A percentile compares a stretch with the other conserved stretches of the same genome.
Conservation (phyloP, 2,329 filamentous ascomycete genomes). For the Botrytis porri region DNA sequence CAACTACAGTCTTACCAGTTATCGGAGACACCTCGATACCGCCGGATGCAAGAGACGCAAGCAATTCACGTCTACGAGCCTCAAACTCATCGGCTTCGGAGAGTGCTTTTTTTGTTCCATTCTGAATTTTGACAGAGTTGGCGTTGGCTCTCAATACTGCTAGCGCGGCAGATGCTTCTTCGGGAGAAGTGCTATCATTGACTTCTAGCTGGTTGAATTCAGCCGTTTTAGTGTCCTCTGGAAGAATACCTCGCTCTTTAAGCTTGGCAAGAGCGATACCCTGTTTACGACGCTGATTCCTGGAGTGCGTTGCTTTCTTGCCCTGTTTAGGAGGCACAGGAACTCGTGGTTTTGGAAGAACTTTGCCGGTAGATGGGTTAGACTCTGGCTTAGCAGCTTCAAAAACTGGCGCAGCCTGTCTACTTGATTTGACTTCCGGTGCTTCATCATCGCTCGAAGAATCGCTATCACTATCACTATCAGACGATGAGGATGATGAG, state of each 20-base stretch:
- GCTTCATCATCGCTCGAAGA: conserved; percentile 40
- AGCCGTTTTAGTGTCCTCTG: conserved; percentile 47
- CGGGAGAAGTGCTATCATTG: conserved; percentile 25
- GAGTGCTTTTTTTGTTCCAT: conserved; percentile 9
- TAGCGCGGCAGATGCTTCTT: conserved; percentile 29
- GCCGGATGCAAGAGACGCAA: conserved; percentile 50
- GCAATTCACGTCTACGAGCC: conserved; percentile 48
- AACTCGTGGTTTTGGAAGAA: neutral
- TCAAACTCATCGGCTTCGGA: conserved; percentile 45
- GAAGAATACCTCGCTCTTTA: conserved; percentile 52
- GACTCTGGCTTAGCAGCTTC: neutral
- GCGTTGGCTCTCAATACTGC: conserved; percentile 26
- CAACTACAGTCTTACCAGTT: neutral
- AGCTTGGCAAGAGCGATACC: conserved; percentile 49
- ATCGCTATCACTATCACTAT: conserved; percentile 26
- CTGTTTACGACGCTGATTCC: conserved; percentile 54
- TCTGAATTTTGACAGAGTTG: conserved; percentile 6
- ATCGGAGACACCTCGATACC: conserved; percentile 47
- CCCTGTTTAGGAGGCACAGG: conserved; percentile 47
- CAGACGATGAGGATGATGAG: conserved; percentile 18
- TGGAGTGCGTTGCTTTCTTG: conserved; percentile 48
- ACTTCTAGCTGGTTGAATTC: conserved; percentile 45
- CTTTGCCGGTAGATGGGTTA: neutral
- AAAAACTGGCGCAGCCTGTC: conserved; percentile 19
- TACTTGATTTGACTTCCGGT: conserved; percentile 42